phyloP scores from a whole-genome alignment of 805 yeast genomes.

The Phaffomyces opuntiae region DNA sequence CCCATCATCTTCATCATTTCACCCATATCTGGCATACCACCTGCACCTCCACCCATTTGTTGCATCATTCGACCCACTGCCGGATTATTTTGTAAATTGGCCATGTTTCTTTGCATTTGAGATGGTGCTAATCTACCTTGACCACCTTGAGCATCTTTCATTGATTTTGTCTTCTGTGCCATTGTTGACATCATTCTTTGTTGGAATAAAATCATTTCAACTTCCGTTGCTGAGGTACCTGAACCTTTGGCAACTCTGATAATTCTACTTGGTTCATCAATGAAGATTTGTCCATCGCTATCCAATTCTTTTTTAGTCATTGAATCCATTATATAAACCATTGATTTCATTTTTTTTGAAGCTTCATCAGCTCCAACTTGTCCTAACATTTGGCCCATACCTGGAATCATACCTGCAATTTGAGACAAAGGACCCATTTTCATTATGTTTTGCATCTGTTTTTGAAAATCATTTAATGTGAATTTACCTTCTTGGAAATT shows the following conservation, averaged over 20 bases:
- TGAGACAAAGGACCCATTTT: constrained; percentile 96
- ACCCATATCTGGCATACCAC: constrained; percentile 66
- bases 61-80: constrained; percentile 69
- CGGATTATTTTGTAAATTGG: constrained; percentile 61
- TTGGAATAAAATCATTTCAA: constrained; percentile 85
- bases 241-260: constrained; percentile 91
- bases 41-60: constrained; percentile 47
- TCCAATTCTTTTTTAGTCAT: constrained; percentile 92
- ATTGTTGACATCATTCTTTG: constrained; percentile 90
- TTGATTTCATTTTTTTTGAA: constrained; percentile 70
- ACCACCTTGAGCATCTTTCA: constrained; percentile 43
- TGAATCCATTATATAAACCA: constrained; percentile 90
- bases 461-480: constrained; percentile 83
- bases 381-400: constrained; percentile 77
- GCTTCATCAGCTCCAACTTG: constrained; percentile 93
- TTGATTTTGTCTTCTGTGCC: constrained; percentile 63
- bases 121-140: constrained; percentile 39
- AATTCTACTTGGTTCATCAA: constrained; percentile 71
- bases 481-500: constrained; percentile 93
- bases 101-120: constrained; percentile 47
- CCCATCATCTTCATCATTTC: constrained; percentile 55
- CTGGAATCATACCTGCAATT: constrained; percentile 93
- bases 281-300: constrained; percentile 60
- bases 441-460: constrained; percentile 90
- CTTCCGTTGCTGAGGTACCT: constrained; percentile 87